These are phyloP conservation scores for Boletus reticuloceps DNA, from an alignment of 768 basidiomycete species.

Conservation along the genomic window DNA sequence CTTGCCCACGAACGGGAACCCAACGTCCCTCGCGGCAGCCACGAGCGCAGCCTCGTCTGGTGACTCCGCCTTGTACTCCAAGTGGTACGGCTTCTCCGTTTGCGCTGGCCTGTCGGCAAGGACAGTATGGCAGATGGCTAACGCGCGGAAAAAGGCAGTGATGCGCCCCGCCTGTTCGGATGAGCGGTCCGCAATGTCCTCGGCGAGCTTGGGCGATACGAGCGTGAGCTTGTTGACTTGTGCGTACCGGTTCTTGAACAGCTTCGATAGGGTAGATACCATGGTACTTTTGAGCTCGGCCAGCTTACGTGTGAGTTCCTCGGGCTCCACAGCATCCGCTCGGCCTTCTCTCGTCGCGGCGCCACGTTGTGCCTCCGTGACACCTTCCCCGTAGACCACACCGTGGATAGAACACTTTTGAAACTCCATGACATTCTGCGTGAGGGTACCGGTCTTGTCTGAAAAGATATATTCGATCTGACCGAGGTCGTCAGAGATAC, in stretches of 20 bases:
- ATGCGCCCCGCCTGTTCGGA: conserved; percentile 63
- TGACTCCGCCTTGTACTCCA: conserved; percentile 95
- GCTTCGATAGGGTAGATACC: conserved; percentile 67
- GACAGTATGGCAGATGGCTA: conserved; percentile 93
- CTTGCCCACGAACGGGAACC: conserved; percentile 85
- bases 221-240: conserved; percentile 83
- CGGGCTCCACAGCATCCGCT: conserved; percentile 60
- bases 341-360: conserved; percentile 82
- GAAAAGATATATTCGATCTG: conserved; percentile 96
- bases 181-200: conserved; percentile 64
- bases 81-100: conserved; percentile 50
- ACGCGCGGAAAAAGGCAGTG: conserved; percentile 87
- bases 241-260: conserved; percentile 87
- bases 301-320: conserved; percentile 69
- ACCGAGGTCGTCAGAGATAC: conserved; percentile 96
- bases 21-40: conserved; percentile 85
- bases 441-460: conserved; percentile 96
- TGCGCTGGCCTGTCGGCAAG: conserved; percentile 76
- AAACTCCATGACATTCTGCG: conserved; percentile 99
- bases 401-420: conserved; percentile 91
- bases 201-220: conserved; percentile 80
- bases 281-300: conserved; percentile 68
- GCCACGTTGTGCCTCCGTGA: conserved; percentile 94
- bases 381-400: conserved; percentile 84
- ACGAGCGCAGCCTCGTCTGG: conserved; percentile 96